Evolutionary conservation across 306 rosid species (phyloP), one percentile per base, ranked within the genome.

Genomic region (Nissolia schottii): DNA sequence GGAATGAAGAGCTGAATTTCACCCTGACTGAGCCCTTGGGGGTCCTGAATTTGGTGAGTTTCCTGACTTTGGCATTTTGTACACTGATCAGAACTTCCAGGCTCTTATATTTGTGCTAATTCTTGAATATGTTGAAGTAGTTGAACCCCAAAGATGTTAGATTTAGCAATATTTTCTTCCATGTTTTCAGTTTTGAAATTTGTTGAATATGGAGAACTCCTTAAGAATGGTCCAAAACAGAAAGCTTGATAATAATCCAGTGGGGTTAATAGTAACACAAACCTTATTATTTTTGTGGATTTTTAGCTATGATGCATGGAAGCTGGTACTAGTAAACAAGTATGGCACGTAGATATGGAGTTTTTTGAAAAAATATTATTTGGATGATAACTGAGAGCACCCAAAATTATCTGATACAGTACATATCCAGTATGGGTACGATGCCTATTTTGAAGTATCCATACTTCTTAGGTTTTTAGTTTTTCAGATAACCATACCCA

Each of bases 1-100:
- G 99, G 99, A 94, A 94, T 81, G 99, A 94, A 78, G 99, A 91
- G 73, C 79, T 94, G 14, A 89, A 76, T 81, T 91, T 94, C 80
- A 64, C 80, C 35, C 80, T 92, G 64, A 82, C 81, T 20, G 91
- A 88, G 57, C 93, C 99, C 11, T 38, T 76, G 53, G 90, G 87
- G 57, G 80, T 85, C 78, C 84, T 94, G 49, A 86, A 79, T 80
- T 80, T 94, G 83, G 99, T 94, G 80, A 77, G 96, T 73, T 78
- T 68, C 73, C 24, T 43, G 5, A 46, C 22, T 37, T n/a, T 51
- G 12, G 29, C 9, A 22, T 19, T 25, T 51, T 15, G 43, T n/a
- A 15, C 27, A 6, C 24, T 31, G 8, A 6, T 16, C 29, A 11
- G 14, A 13, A 14, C 49, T 12, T 37, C 4, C 4, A 14, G 8